Conservation (phyloP, 257 asterid genomes). For the Solanum phureja region DNA sequence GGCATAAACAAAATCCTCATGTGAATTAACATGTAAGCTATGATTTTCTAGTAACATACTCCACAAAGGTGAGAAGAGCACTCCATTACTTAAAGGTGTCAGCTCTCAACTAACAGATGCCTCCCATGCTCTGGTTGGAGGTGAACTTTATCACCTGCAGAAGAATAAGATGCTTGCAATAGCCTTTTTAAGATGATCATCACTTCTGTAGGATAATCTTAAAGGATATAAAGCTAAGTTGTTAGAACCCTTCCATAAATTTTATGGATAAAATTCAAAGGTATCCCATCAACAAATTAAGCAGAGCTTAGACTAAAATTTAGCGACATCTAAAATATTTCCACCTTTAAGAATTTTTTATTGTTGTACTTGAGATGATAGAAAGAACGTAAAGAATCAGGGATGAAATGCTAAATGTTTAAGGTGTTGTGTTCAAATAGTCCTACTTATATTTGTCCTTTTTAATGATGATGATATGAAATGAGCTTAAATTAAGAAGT, state of each 20-base stretch:
- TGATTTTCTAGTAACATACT: neutral
- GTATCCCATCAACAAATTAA: neutral
- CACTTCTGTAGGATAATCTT: neutral
- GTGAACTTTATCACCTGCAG: neutral
- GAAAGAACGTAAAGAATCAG: neutral
- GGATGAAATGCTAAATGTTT: neutral
- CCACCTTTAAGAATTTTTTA: neutral
- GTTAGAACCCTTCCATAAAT: neutral
- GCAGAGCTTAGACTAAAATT: neutral
- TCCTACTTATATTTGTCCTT: neutral
- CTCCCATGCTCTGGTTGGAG: neutral
- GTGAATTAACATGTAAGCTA: neutral
- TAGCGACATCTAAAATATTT: neutral
- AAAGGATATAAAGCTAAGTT: neutral
- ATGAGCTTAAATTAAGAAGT: neutral
- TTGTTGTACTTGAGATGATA: neutral
- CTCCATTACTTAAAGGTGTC: neutral
- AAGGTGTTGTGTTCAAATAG: neutral
- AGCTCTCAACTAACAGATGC: neutral
- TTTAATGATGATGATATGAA: neutral
- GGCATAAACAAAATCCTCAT: neutral
- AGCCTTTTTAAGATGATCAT: neutral
- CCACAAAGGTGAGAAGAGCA: neutral
- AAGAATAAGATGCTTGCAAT: neutral
- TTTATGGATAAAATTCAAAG: neutral